phyloP scores from a whole-genome alignment of 495 filamentous ascomycete species.

The Annulohypoxylon maeteangense region DNA sequence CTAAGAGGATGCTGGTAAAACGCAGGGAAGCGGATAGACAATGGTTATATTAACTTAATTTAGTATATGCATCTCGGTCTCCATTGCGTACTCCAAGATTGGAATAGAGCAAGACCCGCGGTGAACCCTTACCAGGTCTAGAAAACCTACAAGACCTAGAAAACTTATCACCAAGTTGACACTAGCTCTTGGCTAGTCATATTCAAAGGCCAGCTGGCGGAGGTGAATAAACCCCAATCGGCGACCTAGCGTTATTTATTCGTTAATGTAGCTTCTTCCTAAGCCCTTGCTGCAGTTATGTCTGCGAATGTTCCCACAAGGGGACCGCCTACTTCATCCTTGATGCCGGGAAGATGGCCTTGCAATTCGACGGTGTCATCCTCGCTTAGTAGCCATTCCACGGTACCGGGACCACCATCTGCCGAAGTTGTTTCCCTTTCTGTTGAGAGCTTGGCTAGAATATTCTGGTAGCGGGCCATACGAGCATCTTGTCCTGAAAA shows the following conservation, averaged over 20 bases:
- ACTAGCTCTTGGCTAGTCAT: slow-evolving; percentile 16
- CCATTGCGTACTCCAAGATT: slow-evolving; percentile 37
- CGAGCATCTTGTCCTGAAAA: slow-evolving; percentile 57
- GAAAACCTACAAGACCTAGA: background rate
- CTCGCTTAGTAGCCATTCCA: slow-evolving; percentile 59
- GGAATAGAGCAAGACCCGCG: slow-evolving; percentile 32
- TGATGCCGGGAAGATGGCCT: slow-evolving; percentile 53
- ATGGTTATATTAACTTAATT: slow-evolving; percentile 44
- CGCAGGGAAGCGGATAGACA: slow-evolving; percentile 27
- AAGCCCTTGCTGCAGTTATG: slow-evolving; percentile 56
- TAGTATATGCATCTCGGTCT: slow-evolving; percentile 48
- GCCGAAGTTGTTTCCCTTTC: slow-evolving; percentile 50
- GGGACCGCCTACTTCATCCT: slow-evolving; percentile 55
- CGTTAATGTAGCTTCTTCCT: slow-evolving; percentile 36
- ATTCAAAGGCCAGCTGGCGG: slow-evolving; percentile 8
- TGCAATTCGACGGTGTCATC: slow-evolving; percentile 59
- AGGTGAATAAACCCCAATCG: slow-evolving; percentile 7
- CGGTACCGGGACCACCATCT: slow-evolving; percentile 47
- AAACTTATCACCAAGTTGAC: slow-evolving; percentile 15
- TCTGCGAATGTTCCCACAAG: slow-evolving; percentile 64
- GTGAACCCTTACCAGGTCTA: slow-evolving; percentile 27
- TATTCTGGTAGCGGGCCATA: slow-evolving; percentile 61
- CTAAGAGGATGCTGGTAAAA: slow-evolving; percentile 25
- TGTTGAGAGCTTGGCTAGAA: slow-evolving; percentile 61
- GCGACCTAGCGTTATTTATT: slow-evolving; percentile 18